These are phyloP conservation scores for Pseudopithomyces chartarum DNA, from an alignment of 2,329 filamentous ascomycete genomes.

Conservation along the genomic window DNA sequence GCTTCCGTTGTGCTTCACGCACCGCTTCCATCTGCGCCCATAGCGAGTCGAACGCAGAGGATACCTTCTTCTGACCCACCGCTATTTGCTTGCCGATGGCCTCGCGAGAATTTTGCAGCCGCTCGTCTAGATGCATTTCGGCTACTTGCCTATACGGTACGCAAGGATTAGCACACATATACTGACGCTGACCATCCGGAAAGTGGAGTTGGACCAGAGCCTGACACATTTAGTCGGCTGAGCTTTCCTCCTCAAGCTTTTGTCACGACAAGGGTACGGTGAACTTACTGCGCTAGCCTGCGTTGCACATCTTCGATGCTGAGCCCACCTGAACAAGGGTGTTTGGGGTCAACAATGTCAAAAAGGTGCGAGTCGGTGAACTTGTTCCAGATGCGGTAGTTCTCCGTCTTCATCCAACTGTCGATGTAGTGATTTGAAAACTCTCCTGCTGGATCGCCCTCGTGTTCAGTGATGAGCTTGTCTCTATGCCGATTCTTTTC, in stretches of 20 bases:
- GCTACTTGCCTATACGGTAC: slow-evolving; percentile 70
- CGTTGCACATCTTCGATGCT: slow-evolving; percentile 94
- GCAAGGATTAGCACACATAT: slow-evolving; percentile 44
- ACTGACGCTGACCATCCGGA: slow-evolving; percentile 33
- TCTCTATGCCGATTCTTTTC: slow-evolving; percentile 57
- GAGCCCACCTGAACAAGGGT: slow-evolving; percentile 90
- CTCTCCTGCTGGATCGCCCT: slow-evolving; percentile 83
- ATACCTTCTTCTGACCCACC: slow-evolving; percentile 85
- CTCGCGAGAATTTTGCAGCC: slow-evolving; percentile 81
- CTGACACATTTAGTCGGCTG: slow-evolving; percentile 36
- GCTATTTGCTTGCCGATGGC: slow-evolving; percentile 87
- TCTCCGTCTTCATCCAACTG: slow-evolving; percentile 86
- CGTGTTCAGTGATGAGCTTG: slow-evolving; percentile 65
- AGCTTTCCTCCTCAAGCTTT: slow-evolving; percentile 2
- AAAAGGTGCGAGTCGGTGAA: slow-evolving; percentile 81
- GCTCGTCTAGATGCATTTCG: slow-evolving; percentile 91
- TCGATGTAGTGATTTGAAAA: slow-evolving; percentile 85
- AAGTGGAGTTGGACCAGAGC: slow-evolving; percentile 34
- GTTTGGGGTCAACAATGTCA: slow-evolving; percentile 89
- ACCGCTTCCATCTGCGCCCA: slow-evolving; percentile 89
- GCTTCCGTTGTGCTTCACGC: slow-evolving; percentile 72
- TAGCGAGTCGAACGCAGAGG: slow-evolving; percentile 81
- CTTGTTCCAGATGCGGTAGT: slow-evolving; percentile 85
- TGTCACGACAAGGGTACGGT: slow-evolving; percentile 15
- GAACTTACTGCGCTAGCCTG: slow-evolving; percentile 70